phyloP scores from a whole-genome alignment of 306 rosid genomes.

The Glycyrrhiza uralensis region DNA sequence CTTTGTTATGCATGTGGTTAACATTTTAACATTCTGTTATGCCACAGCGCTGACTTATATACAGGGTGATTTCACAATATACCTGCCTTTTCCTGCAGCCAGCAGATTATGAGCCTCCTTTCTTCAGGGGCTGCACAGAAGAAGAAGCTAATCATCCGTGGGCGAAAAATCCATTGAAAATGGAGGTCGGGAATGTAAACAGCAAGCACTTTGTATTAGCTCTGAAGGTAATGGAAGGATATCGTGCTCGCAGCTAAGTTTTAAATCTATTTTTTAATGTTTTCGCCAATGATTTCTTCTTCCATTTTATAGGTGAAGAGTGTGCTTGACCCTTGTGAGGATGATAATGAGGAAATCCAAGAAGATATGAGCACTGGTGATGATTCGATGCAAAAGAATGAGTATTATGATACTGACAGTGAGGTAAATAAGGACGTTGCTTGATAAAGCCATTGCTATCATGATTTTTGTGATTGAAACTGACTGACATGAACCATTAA shows the following conservation, averaged over 20 bases:
- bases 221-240: conserved; percentile 68
- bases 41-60: not conserved
- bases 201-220: conserved; percentile 93
- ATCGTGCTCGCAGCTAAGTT: not conserved
- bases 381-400: conserved; percentile 42
- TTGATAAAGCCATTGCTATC: conserved; percentile 4
- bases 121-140: conserved; percentile 78
- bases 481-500: not conserved
- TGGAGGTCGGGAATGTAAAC: conserved; percentile 96
- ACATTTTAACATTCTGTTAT: not conserved
- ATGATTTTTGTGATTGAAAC: not conserved
- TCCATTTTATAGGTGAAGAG: conserved; percentile 44
- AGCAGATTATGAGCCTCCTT: conserved; percentile 91
- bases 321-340: conserved; percentile 57
- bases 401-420: conserved; percentile 46
- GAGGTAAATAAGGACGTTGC: conserved; percentile 36
- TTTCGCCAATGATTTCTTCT: conserved; percentile 2
- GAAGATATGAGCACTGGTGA: conserved; percentile 39
- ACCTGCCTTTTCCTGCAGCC: conserved; percentile 62
- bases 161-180: conserved; percentile 79
- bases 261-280: not conserved
- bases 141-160: conserved; percentile 75
- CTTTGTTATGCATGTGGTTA: conserved; percentile 11
- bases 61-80: not conserved
- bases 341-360: conserved; percentile 43